Percentiles rank a stretch among this genome's conserved stretches.
Evolutionary conservation across 106 monocot species (phyloP).

Genomic region (Hemerocallis citrina): DNA sequence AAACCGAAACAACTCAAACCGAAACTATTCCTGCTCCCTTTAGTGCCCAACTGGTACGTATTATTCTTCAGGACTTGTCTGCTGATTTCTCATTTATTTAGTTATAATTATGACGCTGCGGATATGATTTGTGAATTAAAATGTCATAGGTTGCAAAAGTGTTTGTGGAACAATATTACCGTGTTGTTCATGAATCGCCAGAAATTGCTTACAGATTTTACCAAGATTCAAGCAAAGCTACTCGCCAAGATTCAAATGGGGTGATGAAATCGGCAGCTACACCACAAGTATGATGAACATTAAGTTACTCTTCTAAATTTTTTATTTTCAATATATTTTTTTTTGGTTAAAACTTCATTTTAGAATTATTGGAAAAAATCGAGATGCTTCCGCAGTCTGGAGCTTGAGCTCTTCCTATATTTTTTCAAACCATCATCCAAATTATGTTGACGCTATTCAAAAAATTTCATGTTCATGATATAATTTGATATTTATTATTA

Average conservation of each 20-base stretch:
- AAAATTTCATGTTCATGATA: too few species aligned
- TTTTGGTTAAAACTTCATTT: background rate
- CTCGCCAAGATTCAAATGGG: conserved; percentile 44
- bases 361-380: too few species aligned
- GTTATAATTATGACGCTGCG: background rate
- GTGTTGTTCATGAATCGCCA: conserved; percentile 41
- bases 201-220: conserved; percentile 54
- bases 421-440: too few species aligned
- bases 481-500: background rate
- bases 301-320: too few species aligned
- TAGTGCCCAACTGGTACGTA: conserved; percentile 46
- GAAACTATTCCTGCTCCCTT: conserved; percentile 15
- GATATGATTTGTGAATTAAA: background rate
- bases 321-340: background rate
- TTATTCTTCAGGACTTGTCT: background rate
- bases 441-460: too few species aligned
- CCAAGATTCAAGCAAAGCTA: conserved; percentile 49
- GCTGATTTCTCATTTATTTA: background rate
- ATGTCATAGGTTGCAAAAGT: conserved; percentile 38
- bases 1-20: too few species aligned
- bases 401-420: too few species aligned
- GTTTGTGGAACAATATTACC: conserved; percentile 73
- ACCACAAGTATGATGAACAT: conserved; percentile 46
- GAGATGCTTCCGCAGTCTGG: too few species aligned
- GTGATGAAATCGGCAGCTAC: conserved; percentile 50